Conservation (phyloP, 2,329 filamentous ascomycete genomes). For the Tolypocladium album region DNA sequence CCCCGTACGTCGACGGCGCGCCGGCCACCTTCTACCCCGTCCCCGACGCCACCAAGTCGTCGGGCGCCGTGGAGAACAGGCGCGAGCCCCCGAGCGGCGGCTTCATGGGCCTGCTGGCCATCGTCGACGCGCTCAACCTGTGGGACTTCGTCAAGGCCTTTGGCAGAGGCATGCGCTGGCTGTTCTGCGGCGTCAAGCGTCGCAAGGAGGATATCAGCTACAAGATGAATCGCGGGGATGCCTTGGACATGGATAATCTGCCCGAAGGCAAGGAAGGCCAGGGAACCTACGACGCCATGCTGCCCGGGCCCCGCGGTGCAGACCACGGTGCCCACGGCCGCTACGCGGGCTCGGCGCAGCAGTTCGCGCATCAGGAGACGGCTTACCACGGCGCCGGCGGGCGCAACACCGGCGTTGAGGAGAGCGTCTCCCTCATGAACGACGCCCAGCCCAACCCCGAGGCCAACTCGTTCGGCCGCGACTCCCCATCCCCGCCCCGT, state of each 20-base stretch:
- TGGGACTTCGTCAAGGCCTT: constrained; percentile 78
- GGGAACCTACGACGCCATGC: constrained; percentile 11
- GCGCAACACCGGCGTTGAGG: constrained; percentile 12
- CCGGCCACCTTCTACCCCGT: constrained; percentile 36
- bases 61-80: constrained; percentile 31
- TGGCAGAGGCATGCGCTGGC: constrained; percentile 67
- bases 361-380: constrained; percentile 25
- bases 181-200: constrained; percentile 60
- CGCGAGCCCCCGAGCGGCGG: constrained; percentile 49
- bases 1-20: constrained; percentile 47
- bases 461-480: background rate
- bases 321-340: constrained; percentile 4
- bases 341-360: constrained; percentile 15
- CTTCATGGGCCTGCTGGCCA: constrained; percentile 50
- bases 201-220: constrained; percentile 45
- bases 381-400: constrained; percentile 25
- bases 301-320: constrained; percentile 4
- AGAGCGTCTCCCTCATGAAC: constrained; percentile 33
- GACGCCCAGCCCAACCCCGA: constrained; percentile 19
- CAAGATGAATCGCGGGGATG: constrained; percentile 18
- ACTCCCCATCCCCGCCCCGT: constrained; percentile 1
- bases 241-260: constrained; percentile 27
- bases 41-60: constrained; percentile 27
- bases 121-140: constrained; percentile 64
- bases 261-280: constrained; percentile 13